Evolutionary conservation across 2,329 filamentous ascomycete species (phyloP), one percentile per base, ranked within the genome.

Genomic region (Cladosporium sphaerospermum): DNA sequence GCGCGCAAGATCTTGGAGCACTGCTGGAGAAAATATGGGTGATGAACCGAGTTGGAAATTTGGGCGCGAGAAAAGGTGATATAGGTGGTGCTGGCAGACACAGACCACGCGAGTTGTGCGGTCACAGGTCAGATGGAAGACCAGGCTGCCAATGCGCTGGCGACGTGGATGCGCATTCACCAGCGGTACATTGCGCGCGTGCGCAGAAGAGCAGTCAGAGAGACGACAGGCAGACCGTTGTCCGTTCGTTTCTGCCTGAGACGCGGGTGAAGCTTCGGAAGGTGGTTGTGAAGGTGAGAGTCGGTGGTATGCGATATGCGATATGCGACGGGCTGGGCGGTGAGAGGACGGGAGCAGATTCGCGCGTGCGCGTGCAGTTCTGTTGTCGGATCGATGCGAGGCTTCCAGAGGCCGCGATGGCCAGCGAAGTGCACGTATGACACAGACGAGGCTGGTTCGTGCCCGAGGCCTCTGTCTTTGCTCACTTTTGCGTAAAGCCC

Each of bases 61-160:
- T 28, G 23, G 40, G 40, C 40, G 16, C 13, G 40, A 11, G 34
- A n/a, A n/a, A 36, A 11, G 39, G 39, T 41, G 11, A 42, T 14
- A 16, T n/a, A 43, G 48, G 32, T 37, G 31, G 16, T 44, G 48
- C 40, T 51, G 39, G 40, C 40, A 36, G 48, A 40, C 31, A 11
- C 19, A 37, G 40, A 28, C 39, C 32, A 23, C 31, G 48, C 48
- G 43, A 33, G 23, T 16, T 39, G 47, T 33, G 13, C 31, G 40
- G 40, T 37, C 16, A 16, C 11, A 32, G 19, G 36, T 31, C 19
- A 34, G 48, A 43, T 43, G 40, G 33, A 43, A 19, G 19, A 41
- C 34, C 48, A 44, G 40, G 48, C 40, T 32, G 48, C 18, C 40
- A 37, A 51, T 44, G 48, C 48, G 48, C 48, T 51, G 48, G 48